Percentiles rank a stretch among this genome's conserved stretches.
These are phyloP conservation scores for Panaeolus cyanescens DNA, from an alignment of 768 basidiomycete genomes.

Conservation along the genomic window DNA sequence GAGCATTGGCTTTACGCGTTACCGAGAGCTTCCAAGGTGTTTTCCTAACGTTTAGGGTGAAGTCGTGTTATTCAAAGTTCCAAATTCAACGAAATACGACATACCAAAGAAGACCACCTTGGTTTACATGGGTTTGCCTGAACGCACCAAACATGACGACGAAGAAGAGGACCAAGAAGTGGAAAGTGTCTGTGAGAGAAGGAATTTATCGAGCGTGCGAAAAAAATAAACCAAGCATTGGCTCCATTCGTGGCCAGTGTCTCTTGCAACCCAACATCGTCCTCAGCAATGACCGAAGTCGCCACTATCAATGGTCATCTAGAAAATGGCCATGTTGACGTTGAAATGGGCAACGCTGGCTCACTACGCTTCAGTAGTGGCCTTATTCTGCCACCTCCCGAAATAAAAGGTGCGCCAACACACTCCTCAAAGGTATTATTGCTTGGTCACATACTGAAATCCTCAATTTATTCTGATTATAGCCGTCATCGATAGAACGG, in stretches of 20 bases:
- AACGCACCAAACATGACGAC: slow-evolving; percentile 84
- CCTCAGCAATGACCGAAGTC: slow-evolving; percentile 49
- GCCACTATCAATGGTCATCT: slow-evolving; percentile 43
- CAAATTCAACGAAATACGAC: slow-evolving; percentile 15
- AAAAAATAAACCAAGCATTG: slow-evolving; percentile 16
- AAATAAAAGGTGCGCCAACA: slow-evolving; percentile 80
- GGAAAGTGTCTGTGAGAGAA: slow-evolving; percentile 12
- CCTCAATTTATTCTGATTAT: slow-evolving; percentile 12
- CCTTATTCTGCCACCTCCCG: slow-evolving; percentile 93
- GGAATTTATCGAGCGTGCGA: slow-evolving; percentile 32
- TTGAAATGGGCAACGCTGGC: slow-evolving; percentile 39
- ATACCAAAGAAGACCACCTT: slow-evolving; percentile 86
- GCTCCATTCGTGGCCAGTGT: slow-evolving; percentile 5
- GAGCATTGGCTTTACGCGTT: slow-evolving; percentile 91
- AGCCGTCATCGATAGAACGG: slow-evolving; percentile 97
- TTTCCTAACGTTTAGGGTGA: slow-evolving; percentile 62
- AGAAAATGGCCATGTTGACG: slow-evolving; percentile 41
- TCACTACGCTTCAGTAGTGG: slow-evolving; percentile 71
- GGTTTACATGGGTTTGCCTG: slow-evolving; percentile 63
- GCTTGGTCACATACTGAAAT: slow-evolving; percentile 6
- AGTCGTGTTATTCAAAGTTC: background rate
- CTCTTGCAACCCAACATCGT: slow-evolving; percentile 18
- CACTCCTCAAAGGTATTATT: slow-evolving; percentile 16
- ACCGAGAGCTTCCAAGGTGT: slow-evolving; percentile 89
- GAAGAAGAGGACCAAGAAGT: slow-evolving; percentile 9